These are phyloP conservation scores for Thielaviopsis musarum DNA, from an alignment of 2,329 filamentous ascomycete species.

Conservation along the genomic window DNA sequence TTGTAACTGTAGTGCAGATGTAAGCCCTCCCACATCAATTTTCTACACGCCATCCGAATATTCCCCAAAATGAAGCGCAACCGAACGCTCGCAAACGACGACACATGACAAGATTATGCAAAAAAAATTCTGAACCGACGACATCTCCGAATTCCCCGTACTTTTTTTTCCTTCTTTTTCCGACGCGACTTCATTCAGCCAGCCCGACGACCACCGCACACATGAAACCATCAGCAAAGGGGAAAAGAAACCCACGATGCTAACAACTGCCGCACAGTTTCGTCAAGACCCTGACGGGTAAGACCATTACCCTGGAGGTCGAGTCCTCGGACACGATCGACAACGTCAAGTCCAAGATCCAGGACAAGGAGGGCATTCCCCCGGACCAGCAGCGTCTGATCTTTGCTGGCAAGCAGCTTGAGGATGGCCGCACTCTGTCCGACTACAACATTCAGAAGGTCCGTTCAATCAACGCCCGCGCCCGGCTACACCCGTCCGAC, in stretches of 20 bases:
- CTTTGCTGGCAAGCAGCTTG: constrained; percentile 97
- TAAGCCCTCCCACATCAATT: constrained; percentile 31
- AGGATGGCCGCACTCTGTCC: constrained; percentile 90
- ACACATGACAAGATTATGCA: neutral
- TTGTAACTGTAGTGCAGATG: constrained; percentile 59
- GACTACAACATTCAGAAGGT: constrained; percentile 99
- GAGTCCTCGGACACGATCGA: constrained; percentile 98
- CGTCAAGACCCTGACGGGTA: constrained; percentile 99
- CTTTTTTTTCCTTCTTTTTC: neutral
- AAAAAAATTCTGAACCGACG: neutral
- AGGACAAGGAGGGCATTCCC: constrained; percentile 98
- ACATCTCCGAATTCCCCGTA: neutral
- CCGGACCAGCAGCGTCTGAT: constrained; percentile 97
- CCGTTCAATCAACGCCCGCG: constrained; percentile 22
- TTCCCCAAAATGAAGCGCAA: neutral
- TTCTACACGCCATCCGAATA: neutral
- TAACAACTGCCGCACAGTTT: constrained; percentile 45
- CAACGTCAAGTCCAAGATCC: constrained; percentile 99
- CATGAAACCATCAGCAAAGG: constrained; percentile 11
- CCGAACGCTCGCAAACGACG: constrained; percentile 12
- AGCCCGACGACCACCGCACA: neutral
- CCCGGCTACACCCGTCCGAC: neutral
- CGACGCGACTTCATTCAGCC: neutral
- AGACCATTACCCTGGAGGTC: constrained; percentile 99
- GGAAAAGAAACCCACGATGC: constrained; percentile 11